A percentile compares a stretch with the other conserved stretches of the same genome.
phyloP scores from a whole-genome alignment of 768 basidiomycete species.

The Naganishia vishniacii region DNA sequence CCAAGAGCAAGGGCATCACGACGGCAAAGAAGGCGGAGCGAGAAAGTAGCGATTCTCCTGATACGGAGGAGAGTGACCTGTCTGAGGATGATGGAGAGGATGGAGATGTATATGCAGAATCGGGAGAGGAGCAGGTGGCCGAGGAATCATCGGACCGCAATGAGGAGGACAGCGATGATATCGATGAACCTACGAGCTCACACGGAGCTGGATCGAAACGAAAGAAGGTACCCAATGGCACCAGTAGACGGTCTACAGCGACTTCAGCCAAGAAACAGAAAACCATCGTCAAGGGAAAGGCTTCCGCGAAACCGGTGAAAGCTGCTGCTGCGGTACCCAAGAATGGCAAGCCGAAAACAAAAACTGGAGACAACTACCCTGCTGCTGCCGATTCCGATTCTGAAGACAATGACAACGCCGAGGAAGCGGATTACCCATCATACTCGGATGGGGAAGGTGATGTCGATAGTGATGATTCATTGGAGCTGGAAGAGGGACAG shows the following conservation, averaged over 20 bases:
- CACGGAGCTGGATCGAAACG: constrained; percentile 6
- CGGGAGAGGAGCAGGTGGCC: constrained; percentile 29
- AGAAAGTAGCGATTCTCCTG: not conserved
- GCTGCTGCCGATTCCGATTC: constrained; percentile 11
- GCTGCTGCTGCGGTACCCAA: not conserved
- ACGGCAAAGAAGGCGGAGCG: too few species aligned
- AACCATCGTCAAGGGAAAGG: constrained; percentile 20
- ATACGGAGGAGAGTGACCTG: not conserved
- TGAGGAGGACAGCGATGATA: constrained; percentile 34
- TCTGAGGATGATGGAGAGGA: constrained; percentile 31
- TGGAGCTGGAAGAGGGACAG: constrained; percentile 47
- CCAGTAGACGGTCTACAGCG: constrained; percentile 22
- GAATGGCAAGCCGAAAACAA: constrained; percentile 31
- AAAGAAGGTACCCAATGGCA: not conserved
- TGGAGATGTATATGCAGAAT: constrained; percentile 32
- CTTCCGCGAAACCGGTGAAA: not conserved
- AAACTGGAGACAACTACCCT: constrained; percentile 8
- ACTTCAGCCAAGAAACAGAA: constrained; percentile 21
- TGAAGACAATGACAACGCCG: constrained; percentile 26
- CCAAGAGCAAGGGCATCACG: not conserved
- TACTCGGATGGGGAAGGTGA: constrained; percentile 35
- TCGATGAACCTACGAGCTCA: constrained; percentile 19
- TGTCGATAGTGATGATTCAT: constrained; percentile 33
- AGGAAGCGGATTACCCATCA: constrained; percentile 55
- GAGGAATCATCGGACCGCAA: constrained; percentile 29